Evolutionary conservation across 2,329 filamentous ascomycete genomes (phyloP), one percentile per base, ranked within the genome.

Genomic region (Fusarium irregulare): DNA sequence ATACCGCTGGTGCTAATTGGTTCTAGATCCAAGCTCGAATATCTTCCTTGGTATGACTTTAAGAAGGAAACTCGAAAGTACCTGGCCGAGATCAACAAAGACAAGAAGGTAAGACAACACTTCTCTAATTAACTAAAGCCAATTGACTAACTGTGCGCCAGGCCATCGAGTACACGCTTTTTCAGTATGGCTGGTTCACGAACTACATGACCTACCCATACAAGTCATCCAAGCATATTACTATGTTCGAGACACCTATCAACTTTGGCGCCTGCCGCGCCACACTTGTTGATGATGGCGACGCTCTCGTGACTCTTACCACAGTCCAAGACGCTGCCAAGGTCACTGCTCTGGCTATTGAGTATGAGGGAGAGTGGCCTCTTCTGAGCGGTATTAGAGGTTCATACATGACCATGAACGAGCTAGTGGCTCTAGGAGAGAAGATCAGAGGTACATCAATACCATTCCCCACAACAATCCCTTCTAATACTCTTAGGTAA

Each of bases 141-240:
- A 2, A 11, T 13, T 54, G 12, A 11, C 34, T 64, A 18, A 64
- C 7, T 4, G 0, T n/a, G 0, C 0, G 2, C 5, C 4, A 87
- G 84, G 78, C 86, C 6, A 78, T 89, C 8, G 85, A 89, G 62
- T 89, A 89, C 74, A 83, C 78, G 1, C 77, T 88, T 0, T 88
- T 89, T 69, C 85, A 88, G 40, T 84, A 84, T 0, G 86, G 85
- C 1, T 69, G 87, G 2, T 87, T 88, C 71, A 71, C 85, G 25
- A 81, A 89, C 73, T 89, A 89, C 76, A 78, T 88, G 34, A 85
- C 84, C 2, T 83, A 78, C 53, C 87, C 87, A 0, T 73, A 84
- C 59, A 78, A 81, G 44, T 82, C 86, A 0, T 74, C 82, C 9
- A 84, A 82, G 37, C 77, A 85, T 32, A 70, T 89, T 0, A 70